Percentiles rank a stretch among this genome's conserved stretches.
These are phyloP conservation scores for Verticillium tricorpus DNA, from an alignment of 2,329 filamentous ascomycete species.

Conservation along the genomic window DNA sequence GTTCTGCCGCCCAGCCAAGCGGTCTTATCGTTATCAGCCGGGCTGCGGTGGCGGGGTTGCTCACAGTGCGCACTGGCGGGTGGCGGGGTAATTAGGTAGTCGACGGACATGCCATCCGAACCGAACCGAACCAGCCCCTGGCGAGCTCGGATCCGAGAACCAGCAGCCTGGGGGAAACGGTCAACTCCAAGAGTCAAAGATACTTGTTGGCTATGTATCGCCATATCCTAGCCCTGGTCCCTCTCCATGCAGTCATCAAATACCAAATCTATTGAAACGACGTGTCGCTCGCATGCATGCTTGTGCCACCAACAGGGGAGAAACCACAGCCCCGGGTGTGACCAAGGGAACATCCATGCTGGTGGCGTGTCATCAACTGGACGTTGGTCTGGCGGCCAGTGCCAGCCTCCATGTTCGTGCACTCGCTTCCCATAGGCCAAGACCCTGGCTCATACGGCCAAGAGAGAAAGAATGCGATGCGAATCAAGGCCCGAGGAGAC, in stretches of 20 bases:
- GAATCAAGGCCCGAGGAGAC: neutral
- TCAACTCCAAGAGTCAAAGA: neutral
- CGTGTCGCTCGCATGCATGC: neutral
- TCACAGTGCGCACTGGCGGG: neutral
- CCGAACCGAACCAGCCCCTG: neutral
- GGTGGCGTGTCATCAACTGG: neutral
- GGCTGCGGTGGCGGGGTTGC: neutral
- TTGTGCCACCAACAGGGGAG: neutral
- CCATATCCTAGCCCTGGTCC: neutral
- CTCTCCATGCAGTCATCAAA: neutral
- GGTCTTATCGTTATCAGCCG: neutral
- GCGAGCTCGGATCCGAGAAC: neutral
- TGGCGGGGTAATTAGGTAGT: neutral
- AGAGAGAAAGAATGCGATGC: no score
- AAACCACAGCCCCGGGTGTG: neutral
- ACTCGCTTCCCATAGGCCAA: neutral
- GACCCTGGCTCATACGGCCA: neutral
- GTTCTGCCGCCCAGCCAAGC: conserved; percentile 19
- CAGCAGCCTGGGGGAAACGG: neutral
- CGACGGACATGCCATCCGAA: neutral
- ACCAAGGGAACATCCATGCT: neutral
- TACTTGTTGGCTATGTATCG: neutral
- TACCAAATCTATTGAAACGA: neutral
- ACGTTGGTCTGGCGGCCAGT: conserved; percentile 14
- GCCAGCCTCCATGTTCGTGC: conserved; percentile 3